A percentile compares a stretch with the other conserved stretches of the same genome.
These are phyloP conservation scores for Chenopodium formosanum DNA, from an alignment of 148 eudicot genomes.

Conservation along the genomic window DNA sequence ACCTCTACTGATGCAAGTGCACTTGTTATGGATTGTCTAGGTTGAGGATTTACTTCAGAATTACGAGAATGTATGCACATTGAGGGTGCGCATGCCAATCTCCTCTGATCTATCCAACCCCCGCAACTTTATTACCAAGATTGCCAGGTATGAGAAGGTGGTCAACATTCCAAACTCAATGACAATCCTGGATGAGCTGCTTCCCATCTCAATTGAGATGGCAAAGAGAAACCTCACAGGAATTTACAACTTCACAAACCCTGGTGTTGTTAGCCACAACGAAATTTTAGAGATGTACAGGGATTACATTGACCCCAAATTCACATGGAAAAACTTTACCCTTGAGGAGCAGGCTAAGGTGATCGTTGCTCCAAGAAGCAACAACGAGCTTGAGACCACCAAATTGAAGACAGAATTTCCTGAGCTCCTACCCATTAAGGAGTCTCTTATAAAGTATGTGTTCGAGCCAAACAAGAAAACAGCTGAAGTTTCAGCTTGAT, in stretches of 20 bases:
- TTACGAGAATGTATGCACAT: constrained; percentile 80
- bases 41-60: constrained; percentile 53
- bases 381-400: constrained; percentile 67
- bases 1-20: not conserved
- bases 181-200: constrained; percentile 44
- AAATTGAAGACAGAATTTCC: constrained; percentile 76
- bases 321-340: constrained; percentile 62
- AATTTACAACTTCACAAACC: constrained; percentile 51
- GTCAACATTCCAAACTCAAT: constrained; percentile 46
- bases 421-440: constrained; percentile 66
- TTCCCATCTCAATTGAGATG: constrained; percentile 46
- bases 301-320: constrained; percentile 49
- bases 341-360: constrained; percentile 86
- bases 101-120: constrained; percentile 54
- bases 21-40: constrained; percentile 7
- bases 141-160: constrained; percentile 38
- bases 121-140: constrained; percentile 44
- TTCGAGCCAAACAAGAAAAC: constrained; percentile 73
- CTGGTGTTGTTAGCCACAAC: constrained; percentile 43
- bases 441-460: constrained; percentile 67
- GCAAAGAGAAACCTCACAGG: constrained; percentile 45
- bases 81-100: constrained; percentile 86
- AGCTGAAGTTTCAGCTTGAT: constrained; percentile 15
- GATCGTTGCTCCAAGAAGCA: constrained; percentile 72
- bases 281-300: constrained; percentile 48